These are phyloP conservation scores for Aureobasidium sp. DNA, from an alignment of 2,329 filamentous ascomycete genomes.

Conservation along the genomic window DNA sequence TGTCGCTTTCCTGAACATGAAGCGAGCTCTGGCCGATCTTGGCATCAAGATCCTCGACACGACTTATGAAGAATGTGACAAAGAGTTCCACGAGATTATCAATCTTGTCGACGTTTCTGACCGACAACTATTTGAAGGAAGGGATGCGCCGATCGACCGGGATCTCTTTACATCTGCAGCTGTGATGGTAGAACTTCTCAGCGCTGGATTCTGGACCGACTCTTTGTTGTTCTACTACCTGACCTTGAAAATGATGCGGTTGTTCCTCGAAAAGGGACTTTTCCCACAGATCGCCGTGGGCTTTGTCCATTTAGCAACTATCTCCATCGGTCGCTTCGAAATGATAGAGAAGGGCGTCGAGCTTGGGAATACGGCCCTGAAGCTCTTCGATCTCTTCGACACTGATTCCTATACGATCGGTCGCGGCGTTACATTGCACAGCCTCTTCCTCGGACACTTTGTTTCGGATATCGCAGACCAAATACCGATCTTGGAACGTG, in stretches of 20 bases:
- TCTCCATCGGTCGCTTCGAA: conserved; percentile 60
- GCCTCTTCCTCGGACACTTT: conserved; percentile 62
- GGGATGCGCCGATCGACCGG: conserved; percentile 42
- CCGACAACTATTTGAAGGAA: conserved; percentile 21
- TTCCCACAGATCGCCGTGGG: conserved; percentile 62
- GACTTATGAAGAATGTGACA: conserved; percentile 69
- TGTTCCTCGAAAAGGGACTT: conserved; percentile 54
- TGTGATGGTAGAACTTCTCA: conserved; percentile 60
- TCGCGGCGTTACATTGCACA: conserved; percentile 59
- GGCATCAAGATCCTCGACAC: conserved; percentile 56
- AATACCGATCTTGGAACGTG: conserved; percentile 52
- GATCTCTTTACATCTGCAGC: conserved; percentile 56
- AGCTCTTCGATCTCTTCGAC: conserved; percentile 53
- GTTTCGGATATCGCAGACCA: conserved; percentile 52
- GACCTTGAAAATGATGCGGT: conserved; percentile 55
- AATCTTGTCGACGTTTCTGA: conserved; percentile 30
- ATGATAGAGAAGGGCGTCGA: conserved; percentile 60
- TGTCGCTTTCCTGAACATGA: conserved; percentile 60
- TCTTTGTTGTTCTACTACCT: conserved; percentile 64
- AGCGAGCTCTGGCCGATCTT: conserved; percentile 61
- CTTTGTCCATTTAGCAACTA: conserved; percentile 59
- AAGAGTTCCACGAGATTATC: conserved; percentile 50
- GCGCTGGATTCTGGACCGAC: conserved; percentile 66
- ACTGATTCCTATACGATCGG: conserved; percentile 57
- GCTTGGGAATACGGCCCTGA: conserved; percentile 53